Percentiles rank a stretch among this genome's conserved stretches.
Conservation (phyloP, 805 yeast genomes). For the Novakomyces olei region DNA sequence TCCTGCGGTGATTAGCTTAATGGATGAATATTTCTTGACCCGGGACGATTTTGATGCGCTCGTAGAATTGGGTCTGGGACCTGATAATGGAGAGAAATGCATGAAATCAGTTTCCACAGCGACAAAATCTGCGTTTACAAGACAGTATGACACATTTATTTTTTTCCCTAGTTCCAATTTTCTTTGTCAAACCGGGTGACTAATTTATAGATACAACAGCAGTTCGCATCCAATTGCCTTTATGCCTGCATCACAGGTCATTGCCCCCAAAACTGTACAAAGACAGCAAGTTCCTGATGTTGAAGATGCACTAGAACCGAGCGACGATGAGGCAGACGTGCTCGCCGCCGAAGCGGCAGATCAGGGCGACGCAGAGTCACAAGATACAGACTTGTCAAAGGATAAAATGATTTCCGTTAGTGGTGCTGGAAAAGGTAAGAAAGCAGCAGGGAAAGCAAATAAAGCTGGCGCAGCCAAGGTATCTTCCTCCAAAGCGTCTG, state of each 20-base stretch:
- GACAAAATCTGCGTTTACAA: constrained; percentile 69
- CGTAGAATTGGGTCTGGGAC: constrained; percentile 64
- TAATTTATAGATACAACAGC: too few species aligned
- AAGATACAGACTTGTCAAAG: neutral
- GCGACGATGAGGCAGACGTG: too few species aligned
- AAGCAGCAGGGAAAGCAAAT: neutral
- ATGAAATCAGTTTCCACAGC: constrained; percentile 50
- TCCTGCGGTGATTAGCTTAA: constrained; percentile 34
- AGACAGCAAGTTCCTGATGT: constrained; percentile 1
- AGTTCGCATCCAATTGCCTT: constrained; percentile 67
- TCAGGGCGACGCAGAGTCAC: neutral
- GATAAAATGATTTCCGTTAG: constrained; percentile 3
- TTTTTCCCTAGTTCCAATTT: too few species aligned
- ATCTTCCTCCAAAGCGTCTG: neutral
- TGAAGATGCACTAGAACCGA: constrained; percentile 3
- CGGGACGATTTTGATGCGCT: constrained; percentile 83
- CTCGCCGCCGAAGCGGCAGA: neutral
- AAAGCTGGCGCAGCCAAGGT: neutral
- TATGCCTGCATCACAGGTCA: neutral
- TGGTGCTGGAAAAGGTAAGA: neutral
- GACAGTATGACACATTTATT: too few species aligned
- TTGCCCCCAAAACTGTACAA: neutral
- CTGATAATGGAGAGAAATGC: constrained; percentile 19
- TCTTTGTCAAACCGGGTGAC: too few species aligned
- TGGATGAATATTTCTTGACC: constrained; percentile 73